Evolutionary conservation across 805 yeast genomes (phyloP).

Genomic region (Starmerella bombicola): DNA sequence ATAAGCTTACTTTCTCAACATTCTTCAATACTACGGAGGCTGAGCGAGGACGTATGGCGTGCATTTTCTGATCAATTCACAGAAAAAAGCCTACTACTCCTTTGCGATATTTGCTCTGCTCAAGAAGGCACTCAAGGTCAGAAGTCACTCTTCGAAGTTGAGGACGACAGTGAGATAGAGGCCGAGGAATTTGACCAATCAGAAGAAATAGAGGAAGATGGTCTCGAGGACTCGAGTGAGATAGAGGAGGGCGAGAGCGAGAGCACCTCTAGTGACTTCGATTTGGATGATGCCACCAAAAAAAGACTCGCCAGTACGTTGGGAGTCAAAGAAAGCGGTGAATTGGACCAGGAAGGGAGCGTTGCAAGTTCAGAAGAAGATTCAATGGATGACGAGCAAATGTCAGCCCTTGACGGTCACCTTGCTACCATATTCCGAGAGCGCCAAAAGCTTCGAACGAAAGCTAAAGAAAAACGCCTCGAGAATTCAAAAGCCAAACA

Average conservation of each 20-base stretch:
- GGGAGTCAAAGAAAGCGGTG: constrained; percentile 27
- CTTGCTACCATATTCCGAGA: constrained; percentile 74
- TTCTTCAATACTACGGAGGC: constrained; percentile 44
- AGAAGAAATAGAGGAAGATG: constrained; percentile 31
- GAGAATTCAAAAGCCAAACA: constrained; percentile 72
- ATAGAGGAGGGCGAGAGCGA: constrained; percentile 21
- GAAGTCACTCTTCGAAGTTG: constrained; percentile 57
- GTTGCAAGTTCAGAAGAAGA: constrained; percentile 42
- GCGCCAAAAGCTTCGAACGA: constrained; percentile 53
- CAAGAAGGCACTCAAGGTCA: constrained; percentile 78
- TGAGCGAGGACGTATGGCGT: constrained; percentile 47
- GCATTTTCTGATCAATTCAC: constrained; percentile 40
- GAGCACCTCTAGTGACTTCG: constrained; percentile 3
- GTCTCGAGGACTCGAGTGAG: constrained; percentile 26
- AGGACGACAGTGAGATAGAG: constrained; percentile 33
- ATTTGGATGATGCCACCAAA: constrained; percentile 21
- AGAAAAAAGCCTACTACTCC: constrained; percentile 35
- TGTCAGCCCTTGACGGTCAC: constrained; percentile 86
- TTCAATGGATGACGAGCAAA: constrained; percentile 89
- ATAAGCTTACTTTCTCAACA: constrained; percentile 46
- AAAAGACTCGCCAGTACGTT: constrained; percentile 17
- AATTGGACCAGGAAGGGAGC: background rate
- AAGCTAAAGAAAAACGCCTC: constrained; percentile 42
- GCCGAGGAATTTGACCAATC: constrained; percentile 33
- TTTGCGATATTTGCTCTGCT: constrained; percentile 46